These are phyloP conservation scores for Dactylellina sp. DNA, from an alignment of 2,329 filamentous ascomycete genomes.

Conservation along the genomic window DNA sequence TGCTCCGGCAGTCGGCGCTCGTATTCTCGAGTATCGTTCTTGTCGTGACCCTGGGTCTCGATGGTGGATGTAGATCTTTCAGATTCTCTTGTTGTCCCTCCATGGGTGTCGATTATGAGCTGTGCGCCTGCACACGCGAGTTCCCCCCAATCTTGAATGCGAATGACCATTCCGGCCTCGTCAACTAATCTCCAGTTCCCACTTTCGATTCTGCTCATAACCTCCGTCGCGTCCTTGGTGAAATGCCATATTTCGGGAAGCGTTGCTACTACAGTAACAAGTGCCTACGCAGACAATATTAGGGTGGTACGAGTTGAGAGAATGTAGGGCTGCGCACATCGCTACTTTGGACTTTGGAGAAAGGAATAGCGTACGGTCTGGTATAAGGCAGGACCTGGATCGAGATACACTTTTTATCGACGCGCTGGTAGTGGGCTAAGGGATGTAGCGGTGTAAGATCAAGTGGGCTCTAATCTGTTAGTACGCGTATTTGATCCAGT, in stretches of 20 bases:
- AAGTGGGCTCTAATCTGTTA: slow-evolving; percentile 5
- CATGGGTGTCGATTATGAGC: slow-evolving; percentile 36
- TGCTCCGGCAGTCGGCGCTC: no score
- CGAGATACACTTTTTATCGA: slow-evolving; percentile 35
- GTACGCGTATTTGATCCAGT: background rate
- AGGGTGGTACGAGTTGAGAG: background rate
- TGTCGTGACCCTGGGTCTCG: background rate
- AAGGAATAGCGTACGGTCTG: slow-evolving; percentile 31
- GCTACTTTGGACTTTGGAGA: slow-evolving; percentile 19
- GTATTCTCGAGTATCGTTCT: background rate
- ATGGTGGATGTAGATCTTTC: slow-evolving; percentile 20
- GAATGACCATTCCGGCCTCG: slow-evolving; percentile 27
- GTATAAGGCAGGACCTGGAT: slow-evolving; percentile 43
- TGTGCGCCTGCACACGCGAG: slow-evolving; percentile 4
- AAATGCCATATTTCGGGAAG: slow-evolving; percentile 20
- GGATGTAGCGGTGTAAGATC: slow-evolving; percentile 17
- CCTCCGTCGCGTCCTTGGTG: background rate
- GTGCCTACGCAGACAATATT: background rate
- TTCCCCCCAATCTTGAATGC: slow-evolving; percentile 46
- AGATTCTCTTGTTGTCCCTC: background rate
- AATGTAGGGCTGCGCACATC: slow-evolving; percentile 10
- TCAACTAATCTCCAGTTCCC: slow-evolving; percentile 40
- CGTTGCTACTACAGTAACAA: slow-evolving; percentile 16
- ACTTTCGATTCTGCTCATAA: slow-evolving; percentile 2
- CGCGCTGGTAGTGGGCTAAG: slow-evolving; percentile 33